Evolutionary conservation across 148 eudicot genomes (phyloP), one percentile per base, ranked within the genome.

Genomic region (Camellia lanceoleosa): DNA sequence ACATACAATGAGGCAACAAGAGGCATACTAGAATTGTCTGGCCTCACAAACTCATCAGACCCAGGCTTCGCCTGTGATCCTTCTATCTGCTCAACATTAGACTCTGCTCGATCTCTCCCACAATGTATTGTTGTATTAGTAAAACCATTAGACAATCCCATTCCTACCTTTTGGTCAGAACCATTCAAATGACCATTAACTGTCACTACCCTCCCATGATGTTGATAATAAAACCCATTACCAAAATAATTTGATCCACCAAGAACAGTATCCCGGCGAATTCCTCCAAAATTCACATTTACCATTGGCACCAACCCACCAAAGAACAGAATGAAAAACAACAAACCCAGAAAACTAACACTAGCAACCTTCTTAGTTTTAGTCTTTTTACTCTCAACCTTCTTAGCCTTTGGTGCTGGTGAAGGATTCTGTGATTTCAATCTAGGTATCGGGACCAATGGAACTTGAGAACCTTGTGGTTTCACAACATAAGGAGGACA

Each of bases 351-450:
- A 38, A 95, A 89, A 84, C 97, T 95, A 74, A 95, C 86, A 71
- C 99, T 91, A 0, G 99, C 99, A 47, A 95, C 98, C 89, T 93
- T 95, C 87, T 95, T 95, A n/a, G 94, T 90, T 82, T 86, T 93
- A 11, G 78, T 82, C 83, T 87, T 93, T 90, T 85, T 91, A 75
- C 83, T 81, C 64, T 93, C 95, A 41, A 15, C 79, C 80, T 85
- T 89, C 86, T 85, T 92, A 83, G 71, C 78, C 84, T 84, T 94
- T 30, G 90, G 87, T n/a, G 85, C 86, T 5, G 88, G 71, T 0
- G 82, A 77, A 19, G 89, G 83, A 78, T 81, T 88, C 65, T 89
- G 92, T 7, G 97, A 88, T 68, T 91, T 95, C 91, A 92, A 86
- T 70, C 91, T 87, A 1, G 99, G 99, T 41, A 95, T 95, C 0